Evolutionary conservation across 139 green algal genomes (phyloP).

Genomic region (Penium margaritaceum): DNA sequence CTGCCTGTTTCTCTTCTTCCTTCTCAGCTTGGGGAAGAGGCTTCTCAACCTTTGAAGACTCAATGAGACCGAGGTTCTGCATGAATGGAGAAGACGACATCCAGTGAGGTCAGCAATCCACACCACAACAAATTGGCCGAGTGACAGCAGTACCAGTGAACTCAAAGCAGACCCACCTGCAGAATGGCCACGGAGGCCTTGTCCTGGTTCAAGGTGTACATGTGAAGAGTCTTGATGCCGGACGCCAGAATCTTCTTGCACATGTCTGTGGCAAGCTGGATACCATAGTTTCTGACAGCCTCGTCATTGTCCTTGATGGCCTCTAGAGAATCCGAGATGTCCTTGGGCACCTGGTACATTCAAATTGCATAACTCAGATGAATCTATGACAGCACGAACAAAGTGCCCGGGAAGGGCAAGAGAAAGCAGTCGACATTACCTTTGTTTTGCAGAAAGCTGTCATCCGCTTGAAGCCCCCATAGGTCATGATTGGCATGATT

Average conservation of each 20-base stretch:
- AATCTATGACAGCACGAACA: no score
- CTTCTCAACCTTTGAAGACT: no score
- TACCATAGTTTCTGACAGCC: constrained; percentile 73
- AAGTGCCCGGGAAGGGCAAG: neutral
- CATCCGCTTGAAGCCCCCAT: constrained; percentile 96
- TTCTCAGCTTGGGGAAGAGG: no score
- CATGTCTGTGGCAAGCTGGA: constrained; percentile 81
- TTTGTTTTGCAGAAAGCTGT: constrained; percentile 92
- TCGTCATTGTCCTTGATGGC: constrained; percentile 91
- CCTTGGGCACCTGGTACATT: constrained; percentile 58
- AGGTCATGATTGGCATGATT: constrained; percentile 96
- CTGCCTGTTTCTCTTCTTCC: no score
- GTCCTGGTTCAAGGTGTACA: constrained; percentile 95
- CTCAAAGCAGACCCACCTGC: no score
- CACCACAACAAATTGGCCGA: no score
- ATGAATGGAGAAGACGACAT: no score
- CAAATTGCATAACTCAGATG: neutral
- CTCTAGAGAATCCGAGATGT: constrained; percentile 71
- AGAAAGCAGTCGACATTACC: neutral
- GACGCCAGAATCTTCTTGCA: constrained; percentile 75
- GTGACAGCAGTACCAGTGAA: no score
- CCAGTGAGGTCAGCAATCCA: no score
- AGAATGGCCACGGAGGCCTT: constrained; percentile 70
- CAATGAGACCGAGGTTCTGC: no score
- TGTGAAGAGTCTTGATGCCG: constrained; percentile 72